Evolutionary conservation across 768 basidiomycete genomes (phyloP), one percentile per base, ranked within the genome.

Genomic region (Hemileccinum rubropunctum): DNA sequence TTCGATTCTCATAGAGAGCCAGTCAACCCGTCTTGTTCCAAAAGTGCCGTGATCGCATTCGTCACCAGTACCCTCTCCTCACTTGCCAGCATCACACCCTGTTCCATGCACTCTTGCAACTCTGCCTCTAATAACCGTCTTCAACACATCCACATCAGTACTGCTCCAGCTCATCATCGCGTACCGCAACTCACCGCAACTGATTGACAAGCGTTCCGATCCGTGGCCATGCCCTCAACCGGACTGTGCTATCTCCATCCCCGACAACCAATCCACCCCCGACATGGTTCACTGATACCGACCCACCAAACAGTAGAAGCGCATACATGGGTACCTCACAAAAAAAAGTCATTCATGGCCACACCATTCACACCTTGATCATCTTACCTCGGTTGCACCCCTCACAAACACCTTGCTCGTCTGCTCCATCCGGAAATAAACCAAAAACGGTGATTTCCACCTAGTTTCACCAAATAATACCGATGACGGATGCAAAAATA

Each of bases 171-270:
- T 4, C 26, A 33, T 14, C 12, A 10, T 37, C 20, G 5, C 6
- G 23, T 33, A 20, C 2, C 34, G 17, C 33, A 20, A 66, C 75
- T 53, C 62, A 88, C 90, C 90, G 76, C 11, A 94, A 70, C 56
- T 93, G 90, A 60, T 93, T 93, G 36, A 91, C 87, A 26, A 97
- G 76, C 11, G 93, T 83, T 2, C 92, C 93, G 42, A 95, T 95
- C 9, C 92, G 79, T n/a, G 94, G 88, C 81, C 86, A 90, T 0
- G 91, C 89, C 48, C 77, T 81, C 53, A 95, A 64, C 59, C 79
- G 84, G 50, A 97, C 69, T 6, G 57, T 63, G 21, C 72, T 71
- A 20, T 79, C 77, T 39, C 76, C 79, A 14, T 69, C 76, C 7
- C 80, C 80, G 28, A 90, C 67, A 4, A 77, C 80, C 36, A 95